phyloP scores from a whole-genome alignment of 1,284 basidiomycete genomes.

The Macrocybe sp. region DNA sequence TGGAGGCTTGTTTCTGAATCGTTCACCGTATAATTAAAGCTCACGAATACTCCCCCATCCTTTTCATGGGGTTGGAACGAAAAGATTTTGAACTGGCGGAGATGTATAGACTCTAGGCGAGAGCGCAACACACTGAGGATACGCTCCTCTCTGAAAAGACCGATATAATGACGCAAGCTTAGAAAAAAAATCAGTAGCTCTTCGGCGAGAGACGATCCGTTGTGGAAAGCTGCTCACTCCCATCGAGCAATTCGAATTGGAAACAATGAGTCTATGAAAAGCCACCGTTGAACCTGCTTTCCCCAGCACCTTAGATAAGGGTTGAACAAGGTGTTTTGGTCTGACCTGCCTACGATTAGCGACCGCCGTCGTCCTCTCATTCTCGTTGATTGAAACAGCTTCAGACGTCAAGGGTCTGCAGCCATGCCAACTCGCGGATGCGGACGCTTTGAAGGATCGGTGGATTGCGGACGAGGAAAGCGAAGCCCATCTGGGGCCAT shows the following conservation, averaged over 20 bases:
- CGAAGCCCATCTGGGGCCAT: not conserved
- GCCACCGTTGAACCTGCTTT: conserved; percentile 24
- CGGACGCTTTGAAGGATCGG: no score
- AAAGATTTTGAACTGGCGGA: conserved; percentile 52
- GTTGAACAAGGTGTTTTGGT: no score
- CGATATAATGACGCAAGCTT: conserved; percentile 60
- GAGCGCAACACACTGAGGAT: conserved; percentile 43
- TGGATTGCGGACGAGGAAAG: not conserved
- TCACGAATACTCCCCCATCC: conserved; percentile 86
- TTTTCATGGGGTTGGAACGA: conserved; percentile 63
- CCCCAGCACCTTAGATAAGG: no score
- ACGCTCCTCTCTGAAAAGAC: conserved; percentile 48
- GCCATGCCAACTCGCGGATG: no score
- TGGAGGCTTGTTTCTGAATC: conserved; percentile 36
- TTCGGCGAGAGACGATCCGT: not conserved
- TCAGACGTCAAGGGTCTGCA: no score
- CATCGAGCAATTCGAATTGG: conserved; percentile 35
- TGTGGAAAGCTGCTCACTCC: conserved; percentile 32
- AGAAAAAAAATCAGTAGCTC: not conserved
- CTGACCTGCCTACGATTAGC: no score
- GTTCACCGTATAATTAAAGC: conserved; percentile 58
- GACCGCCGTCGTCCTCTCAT: no score
- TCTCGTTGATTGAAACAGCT: no score
- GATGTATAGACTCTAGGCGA: conserved; percentile 45
- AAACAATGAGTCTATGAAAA: conserved; percentile 39